Base-by-base conservation (phyloP, 352 stramenopile genomes). In the Globisporangium perplexum region DNA sequence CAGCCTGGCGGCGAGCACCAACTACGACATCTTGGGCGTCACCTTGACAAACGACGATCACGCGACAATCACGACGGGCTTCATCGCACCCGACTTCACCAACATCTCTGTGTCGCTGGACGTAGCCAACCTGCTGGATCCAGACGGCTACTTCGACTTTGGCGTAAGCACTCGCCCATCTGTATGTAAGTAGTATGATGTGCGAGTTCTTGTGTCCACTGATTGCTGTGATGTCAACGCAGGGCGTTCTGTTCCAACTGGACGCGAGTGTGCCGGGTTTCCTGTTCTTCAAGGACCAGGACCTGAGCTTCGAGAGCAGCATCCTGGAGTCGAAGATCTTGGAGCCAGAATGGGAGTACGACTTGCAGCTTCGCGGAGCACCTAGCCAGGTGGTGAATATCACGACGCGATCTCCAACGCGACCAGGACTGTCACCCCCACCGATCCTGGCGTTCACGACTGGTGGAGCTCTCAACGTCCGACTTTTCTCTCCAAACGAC, bases 171-270 rank as follows among this genome's bases (percentile, higher is more conserved):
- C 38, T 30, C 57, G 24, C 17, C 51, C 36, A 48, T 22, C 44
- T 39, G 12, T 20, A 38, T 45, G n/a, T n/a, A n/a, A n/a, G n/a
- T n/a, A n/a, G n/a, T n/a, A n/a, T n/a, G n/a, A n/a, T n/a, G n/a
- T n/a, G n/a, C n/a, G n/a, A n/a, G n/a, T n/a, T 2, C 20, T 45
- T 28, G 31, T 61, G 39, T 1, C 12, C 7, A 14, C 0, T 58
- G 11, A 36, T 43, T 8, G 28, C 6, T 35, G 49, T 47, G 17
- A 11, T 54, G 4, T 47, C 31, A 36, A 36, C 31, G 10, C 30
- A 76, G 77, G 62, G 26, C 20, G 84, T 77, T 46, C 53, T 85
- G 1, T 88, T 88, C 28, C 60, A 76, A 65, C 51, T 78, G 5
- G 65, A 87, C 11, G 24, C 26, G 7, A 45, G 12, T 22, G 24